Base-by-base conservation (phyloP, 106 monocot genomes). In the Amphibolis antarctica region DNA sequence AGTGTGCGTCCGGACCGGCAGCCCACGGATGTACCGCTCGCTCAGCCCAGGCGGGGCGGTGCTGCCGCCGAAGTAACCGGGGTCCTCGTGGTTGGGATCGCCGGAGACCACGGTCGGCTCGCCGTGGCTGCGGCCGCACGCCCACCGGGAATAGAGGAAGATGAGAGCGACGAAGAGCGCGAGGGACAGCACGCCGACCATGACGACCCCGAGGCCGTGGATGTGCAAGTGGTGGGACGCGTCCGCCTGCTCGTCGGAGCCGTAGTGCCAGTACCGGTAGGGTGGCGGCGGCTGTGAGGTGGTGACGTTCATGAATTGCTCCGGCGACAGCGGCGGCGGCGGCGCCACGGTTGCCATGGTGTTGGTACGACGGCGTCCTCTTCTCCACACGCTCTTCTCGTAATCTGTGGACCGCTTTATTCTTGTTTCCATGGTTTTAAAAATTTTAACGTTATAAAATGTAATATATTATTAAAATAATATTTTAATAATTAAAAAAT, bases 131-230 rank as follows among this genome's bases (percentile, higher is more conserved):
- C 18, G 19, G 20, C 1, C 14, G 42, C 42, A 19, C 17, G 61
- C 12, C 43, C 61, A 61, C 42, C 42, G 36, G 12, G 22, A 10
- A n/a, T 61, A 61, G 21, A 61, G 61, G 61, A 20, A 61, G 31
- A 61, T 12, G 61, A 61, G 27, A n/a, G 61, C 12, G 44, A 61
- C 21, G 23, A 61, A 44, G 11, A 61, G 36, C 1, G 20, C 61
- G 11, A 61, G 12, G 43, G 43, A 61, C 42, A 61, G n/a, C 14
- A 61, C 0, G 19, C 21, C 31, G 11, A 44, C 18, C 11, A 61
- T 19, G 36, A 61, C 6, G 20, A 61, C 42, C 14, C 56, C 27
- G 24, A 56, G 1, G 14, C 28, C 26, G 56, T 56, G 22, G 56
- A 0, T 27, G 10, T 17, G 56, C 26, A 5, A 11, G 26, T 15